Evolutionary conservation across 1,284 basidiomycete genomes (phyloP), one percentile per base, ranked within the genome.

Genomic region (Apiotrichum gracile): DNA sequence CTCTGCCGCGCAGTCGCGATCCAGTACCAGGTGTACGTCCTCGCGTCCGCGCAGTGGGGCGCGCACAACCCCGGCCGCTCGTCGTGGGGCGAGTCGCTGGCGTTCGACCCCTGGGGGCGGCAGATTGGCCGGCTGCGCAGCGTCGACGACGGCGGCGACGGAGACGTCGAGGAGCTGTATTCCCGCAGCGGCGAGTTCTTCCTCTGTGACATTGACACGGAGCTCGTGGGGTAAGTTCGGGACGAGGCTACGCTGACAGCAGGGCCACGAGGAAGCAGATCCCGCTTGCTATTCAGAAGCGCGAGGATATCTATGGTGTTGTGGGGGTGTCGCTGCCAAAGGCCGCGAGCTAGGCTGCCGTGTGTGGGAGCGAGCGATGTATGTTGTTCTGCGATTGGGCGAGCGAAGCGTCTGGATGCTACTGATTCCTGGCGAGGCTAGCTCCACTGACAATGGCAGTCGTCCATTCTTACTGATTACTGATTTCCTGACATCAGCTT

Each of bases 41-140:
- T 74, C 8, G 70, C 71, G 0, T 61, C 71, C 1, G 68, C 71
- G 0, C 73, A 74, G 52, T 69, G 63, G 25, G 70, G 70, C 21
- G 59, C 54, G 5, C 70, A 72, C 58, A 65, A 68, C 51, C 39
- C 60, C 0, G 38, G 3, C 1, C 58, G 70, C 6, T 61, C 63
- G 2, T 65, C 62, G 1, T 72, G 70, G 70, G 70, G 70, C 27
- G 70, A 72, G 52, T 60, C 65, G 4, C 40, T 72, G 16, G 70
- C 70, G 5, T 72, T 69, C 48, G 68, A 69, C 49, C 68, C 70
- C 0, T 67, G 65, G 70, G 70, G 70, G 6, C 42, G 55, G 31
- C 53, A 62, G 29, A 45, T 72, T 1, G 70, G 70, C 10, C 55
- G 68, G 12, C 51, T 72, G 19, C 47, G 62, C 2, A 67, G 64